Base-by-base conservation (phyloP, 2,329 filamentous ascomycete genomes). In the Colletotrichum navitas region DNA sequence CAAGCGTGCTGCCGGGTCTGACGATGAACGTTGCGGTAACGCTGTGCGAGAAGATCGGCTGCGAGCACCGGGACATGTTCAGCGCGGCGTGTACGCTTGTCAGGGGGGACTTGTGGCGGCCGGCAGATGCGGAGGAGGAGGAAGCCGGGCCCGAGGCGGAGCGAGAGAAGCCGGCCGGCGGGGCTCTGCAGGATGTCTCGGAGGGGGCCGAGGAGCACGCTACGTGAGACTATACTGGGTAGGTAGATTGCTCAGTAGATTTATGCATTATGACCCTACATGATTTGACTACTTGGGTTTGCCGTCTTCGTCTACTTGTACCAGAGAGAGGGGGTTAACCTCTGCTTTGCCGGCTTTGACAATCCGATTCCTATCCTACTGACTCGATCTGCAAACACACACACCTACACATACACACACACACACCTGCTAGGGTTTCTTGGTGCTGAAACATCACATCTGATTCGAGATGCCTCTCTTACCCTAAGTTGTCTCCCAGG, bases 1-100 rank as follows among this genome's bases (percentile, higher is more conserved):
- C 65, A 7, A 55, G 69, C 41, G 65, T 65, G 61, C 45, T 73
- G 39, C 67, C 71, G 7, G 71, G 73, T 8, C 58, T 74, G 39
- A 66, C 49, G n/a, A 74, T 74, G 73, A 74, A 63, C 5, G 54
- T 73, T 16, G 66, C 41, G 14, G 34, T 54, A 4, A 41, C 59
- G 32, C 45, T 71, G 14, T 60, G 65, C 39, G 52, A 60, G 29
- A 68, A 47, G 59, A 29, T 68, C 18, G 68, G 68, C 24, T 71
- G 68, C 32, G 59, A 71, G 39, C 65, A 54, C 14, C 52, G 43
- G 7, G 59, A 71, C 34, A 32, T 63, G n/a, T 18, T 71, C 39
- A 58, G 34, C 10, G 68, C 68, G 34, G 68, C 68, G 5, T 71
- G 68, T 64, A 49, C 66, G 14, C 29, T 71, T 47, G 12, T 71